phyloP scores from a whole-genome alignment of 2,329 filamentous ascomycete species.

The Conoideocrella luteorostrata region DNA sequence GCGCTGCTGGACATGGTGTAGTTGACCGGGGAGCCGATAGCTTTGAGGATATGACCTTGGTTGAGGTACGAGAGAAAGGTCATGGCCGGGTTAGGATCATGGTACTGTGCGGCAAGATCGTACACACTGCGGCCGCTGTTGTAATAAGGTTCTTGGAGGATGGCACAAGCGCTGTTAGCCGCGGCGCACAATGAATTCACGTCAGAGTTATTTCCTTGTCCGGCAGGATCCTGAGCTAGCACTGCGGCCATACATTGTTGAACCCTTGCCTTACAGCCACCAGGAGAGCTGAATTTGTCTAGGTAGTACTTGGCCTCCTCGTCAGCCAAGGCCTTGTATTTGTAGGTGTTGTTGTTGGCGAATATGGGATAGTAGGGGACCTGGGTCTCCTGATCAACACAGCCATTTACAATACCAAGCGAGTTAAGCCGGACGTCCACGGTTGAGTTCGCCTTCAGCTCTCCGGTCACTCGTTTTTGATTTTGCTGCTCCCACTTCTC shows the following conservation, averaged over 20 bases:
- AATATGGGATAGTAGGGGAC: conserved; percentile 50
- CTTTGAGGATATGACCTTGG: conserved; percentile 46
- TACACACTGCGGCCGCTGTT: conserved; percentile 50
- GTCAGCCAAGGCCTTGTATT: conserved; percentile 48
- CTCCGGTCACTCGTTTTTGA: conserved; percentile 41
- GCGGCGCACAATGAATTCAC: conserved; percentile 44
- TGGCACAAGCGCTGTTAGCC: conserved; percentile 36
- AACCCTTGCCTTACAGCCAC: conserved; percentile 50
- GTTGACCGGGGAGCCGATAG: conserved; percentile 57
- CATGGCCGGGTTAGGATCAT: conserved; percentile 56
- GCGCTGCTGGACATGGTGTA: conserved; percentile 44
- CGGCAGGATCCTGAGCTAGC: conserved; percentile 30
- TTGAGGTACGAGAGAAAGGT: conserved; percentile 62
- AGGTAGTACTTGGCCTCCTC: conserved; percentile 42
- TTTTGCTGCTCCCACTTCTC: conserved; percentile 57
- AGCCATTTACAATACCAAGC: conserved; percentile 65
- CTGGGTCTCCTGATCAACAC: conserved; percentile 60
- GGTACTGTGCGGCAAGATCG: conserved; percentile 50
- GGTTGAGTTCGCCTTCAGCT: conserved; percentile 41
- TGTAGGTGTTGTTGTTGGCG: conserved; percentile 60
- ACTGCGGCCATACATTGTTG: conserved; percentile 42
- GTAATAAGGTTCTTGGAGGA: conserved; percentile 53
- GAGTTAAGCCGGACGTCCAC: conserved; percentile 55
- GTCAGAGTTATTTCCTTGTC: conserved; percentile 30
- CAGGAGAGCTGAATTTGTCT: conserved; percentile 21